Conservation (phyloP, 768 basidiomycete species). For the Phylloporus sp. region DNA sequence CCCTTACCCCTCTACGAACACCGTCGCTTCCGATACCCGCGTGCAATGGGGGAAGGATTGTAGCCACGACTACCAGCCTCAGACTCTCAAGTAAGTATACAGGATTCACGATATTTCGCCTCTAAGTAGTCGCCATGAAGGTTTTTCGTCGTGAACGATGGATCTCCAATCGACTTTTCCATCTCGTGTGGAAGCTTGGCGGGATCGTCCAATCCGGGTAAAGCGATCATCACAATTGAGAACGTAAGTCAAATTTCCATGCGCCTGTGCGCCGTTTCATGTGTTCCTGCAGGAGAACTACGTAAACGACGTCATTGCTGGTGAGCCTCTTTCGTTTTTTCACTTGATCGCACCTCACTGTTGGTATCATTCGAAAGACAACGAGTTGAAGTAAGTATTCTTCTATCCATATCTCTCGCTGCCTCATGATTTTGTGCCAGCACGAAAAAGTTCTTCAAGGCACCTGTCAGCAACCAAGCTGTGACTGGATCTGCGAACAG, state of each 20-base stretch:
- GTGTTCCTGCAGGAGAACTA: not conserved
- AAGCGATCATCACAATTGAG: not conserved
- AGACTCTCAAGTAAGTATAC: not conserved
- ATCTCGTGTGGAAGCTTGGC: not conserved
- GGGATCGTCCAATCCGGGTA: not conserved
- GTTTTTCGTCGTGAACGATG: conserved; percentile 2
- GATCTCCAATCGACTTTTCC: conserved; percentile 5
- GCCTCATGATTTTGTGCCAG: not conserved
- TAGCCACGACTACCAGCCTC: not conserved
- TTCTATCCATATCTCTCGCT: not conserved
- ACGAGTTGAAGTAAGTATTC: not conserved
- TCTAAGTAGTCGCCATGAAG: not conserved
- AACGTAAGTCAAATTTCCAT: not conserved
- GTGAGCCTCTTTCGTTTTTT: not conserved
- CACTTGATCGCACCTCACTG: not conserved
- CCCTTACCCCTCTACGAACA: not conserved
- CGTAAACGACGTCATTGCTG: not conserved
- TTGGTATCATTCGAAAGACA: not conserved
- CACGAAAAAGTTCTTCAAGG: not conserved
- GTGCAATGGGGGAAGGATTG: not conserved
- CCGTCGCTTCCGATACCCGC: not conserved
- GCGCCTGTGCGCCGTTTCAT: not conserved
- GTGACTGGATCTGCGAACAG: not conserved
- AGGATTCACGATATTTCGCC: not conserved
- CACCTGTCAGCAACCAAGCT: not conserved